Conservation (phyloP, 2,329 filamentous ascomycete species). For the Pseudopithomyces maydicus region DNA sequence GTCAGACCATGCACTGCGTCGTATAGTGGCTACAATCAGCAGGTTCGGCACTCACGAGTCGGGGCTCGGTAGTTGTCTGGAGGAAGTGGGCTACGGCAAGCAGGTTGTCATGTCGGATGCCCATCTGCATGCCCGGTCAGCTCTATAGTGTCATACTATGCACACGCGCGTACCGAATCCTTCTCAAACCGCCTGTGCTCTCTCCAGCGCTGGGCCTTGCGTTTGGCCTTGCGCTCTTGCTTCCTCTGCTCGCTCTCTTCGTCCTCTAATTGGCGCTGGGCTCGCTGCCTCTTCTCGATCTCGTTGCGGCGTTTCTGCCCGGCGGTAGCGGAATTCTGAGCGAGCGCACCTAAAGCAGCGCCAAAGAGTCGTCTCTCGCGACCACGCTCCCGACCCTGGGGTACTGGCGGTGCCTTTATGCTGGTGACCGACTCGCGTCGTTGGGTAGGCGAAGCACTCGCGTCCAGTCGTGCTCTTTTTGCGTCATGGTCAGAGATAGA, state of each 20-base stretch:
- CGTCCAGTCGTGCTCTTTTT: constrained; percentile 60
- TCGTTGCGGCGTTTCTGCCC: constrained; percentile 73
- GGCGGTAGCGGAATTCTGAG: constrained; percentile 67
- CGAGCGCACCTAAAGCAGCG: constrained; percentile 76
- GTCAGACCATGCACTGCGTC: constrained; percentile 28
- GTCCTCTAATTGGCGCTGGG: constrained; percentile 73
- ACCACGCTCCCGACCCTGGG: constrained; percentile 73
- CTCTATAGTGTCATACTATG: constrained; percentile 5
- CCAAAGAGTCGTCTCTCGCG: constrained; percentile 87
- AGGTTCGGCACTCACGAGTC: constrained; percentile 64
- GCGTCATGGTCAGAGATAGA: constrained; percentile 54
- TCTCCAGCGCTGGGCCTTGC: constrained; percentile 64
- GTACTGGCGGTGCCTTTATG: constrained; percentile 45
- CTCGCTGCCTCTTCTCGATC: constrained; percentile 81
- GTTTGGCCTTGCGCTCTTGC: constrained; percentile 67
- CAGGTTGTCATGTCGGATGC: constrained; percentile 73
- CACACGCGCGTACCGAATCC: constrained; percentile 63
- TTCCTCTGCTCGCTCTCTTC: constrained; percentile 72
- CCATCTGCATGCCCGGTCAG: constrained; percentile 64
- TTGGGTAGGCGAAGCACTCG: constrained; percentile 27
- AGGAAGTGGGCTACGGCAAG: constrained; percentile 74
- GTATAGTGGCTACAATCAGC: neutral
- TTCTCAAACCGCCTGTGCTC: constrained; percentile 79
- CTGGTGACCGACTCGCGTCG: constrained; percentile 25
- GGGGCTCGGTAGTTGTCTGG: constrained; percentile 72